Base-by-base conservation (phyloP, 2,329 filamentous ascomycete species). In the Calonectria henricotiae region DNA sequence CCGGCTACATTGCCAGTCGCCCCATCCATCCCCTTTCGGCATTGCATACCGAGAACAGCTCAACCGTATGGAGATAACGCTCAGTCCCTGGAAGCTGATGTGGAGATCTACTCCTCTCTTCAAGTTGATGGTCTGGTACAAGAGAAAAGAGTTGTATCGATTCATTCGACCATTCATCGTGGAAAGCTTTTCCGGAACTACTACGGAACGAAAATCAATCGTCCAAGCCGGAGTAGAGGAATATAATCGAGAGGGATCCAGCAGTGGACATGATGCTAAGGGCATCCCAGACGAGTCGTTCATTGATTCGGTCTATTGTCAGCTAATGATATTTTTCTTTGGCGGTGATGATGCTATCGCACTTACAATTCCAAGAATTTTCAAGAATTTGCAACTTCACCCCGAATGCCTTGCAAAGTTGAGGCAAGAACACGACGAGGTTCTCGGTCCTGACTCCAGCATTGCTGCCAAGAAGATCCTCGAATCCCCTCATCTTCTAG, bases 31-130 rank as follows among this genome's bases (percentile, higher is more conserved):
- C 9, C 43, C 43, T n/a, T 23, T 46, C n/a, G 17, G 43, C n/a
- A 46, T 46, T 46, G 43, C 43, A 5, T 46, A 46, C 9, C 43
- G 43, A 46, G n/a, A 46, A 23, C 43, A 46, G 43, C 43, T 46
- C 9, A 12, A 46, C 8, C 43, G n/a, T 12, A 46, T 46, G 43
- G 43, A 23, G 20, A 46, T 46, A 8, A 46, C 43, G 2, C 43
- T 46, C 43, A 46, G 43, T 23, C 43, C 43, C 7, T 25, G 8
- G n/a, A 46, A 46, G n/a, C 43, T 46, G 5, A 20, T 46, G n/a
- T 46, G 43, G 43, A 46, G 43, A 46, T n/a, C 43, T 25, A 46
- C 43, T 23, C 43, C 43, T 15, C 4, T 46, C 2, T 46, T 46
- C 20, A 46, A 46, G 20, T 9, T 46, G 5, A n/a, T 46, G 6